These are phyloP conservation scores for Dendryphion nanum DNA, from an alignment of 2,329 filamentous ascomycete species.

Conservation along the genomic window DNA sequence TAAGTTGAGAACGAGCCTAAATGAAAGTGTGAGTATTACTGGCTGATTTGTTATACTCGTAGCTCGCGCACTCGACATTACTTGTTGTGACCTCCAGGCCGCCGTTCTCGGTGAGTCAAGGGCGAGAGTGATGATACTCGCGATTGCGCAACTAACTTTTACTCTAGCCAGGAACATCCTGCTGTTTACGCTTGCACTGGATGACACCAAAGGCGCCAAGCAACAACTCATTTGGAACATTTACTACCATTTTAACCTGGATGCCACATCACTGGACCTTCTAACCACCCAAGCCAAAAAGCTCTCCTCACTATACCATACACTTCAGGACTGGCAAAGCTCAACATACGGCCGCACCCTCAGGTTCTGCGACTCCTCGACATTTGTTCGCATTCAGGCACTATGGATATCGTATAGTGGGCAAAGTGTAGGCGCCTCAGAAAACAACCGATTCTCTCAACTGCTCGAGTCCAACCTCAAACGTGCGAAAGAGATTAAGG, in stretches of 20 bases:
- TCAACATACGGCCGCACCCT: slow-evolving; percentile 47
- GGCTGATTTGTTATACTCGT: too few relatives aligned
- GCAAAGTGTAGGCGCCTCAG: neutral
- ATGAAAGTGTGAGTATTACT: too few relatives aligned
- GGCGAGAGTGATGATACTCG: neutral
- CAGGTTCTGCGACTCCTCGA: slow-evolving; percentile 50
- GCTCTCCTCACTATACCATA: slow-evolving; percentile 41
- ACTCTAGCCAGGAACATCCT: slow-evolving; percentile 1
- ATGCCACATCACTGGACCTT: slow-evolving; percentile 33
- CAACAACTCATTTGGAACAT: slow-evolving; percentile 48
- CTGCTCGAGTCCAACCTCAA: slow-evolving; percentile 4
- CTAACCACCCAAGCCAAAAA: slow-evolving; percentile 47
- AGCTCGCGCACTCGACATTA: slow-evolving; percentile 38
- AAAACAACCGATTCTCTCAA: neutral
- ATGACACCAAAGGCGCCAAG: neutral
- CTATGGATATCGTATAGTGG: slow-evolving; percentile 43
- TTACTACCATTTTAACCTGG: slow-evolving; percentile 56
- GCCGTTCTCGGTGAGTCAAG: neutral
- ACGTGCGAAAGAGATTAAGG: neutral
- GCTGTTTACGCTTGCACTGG: neutral
- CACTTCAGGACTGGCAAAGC: slow-evolving; percentile 46
- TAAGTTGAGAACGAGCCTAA: too few relatives aligned
- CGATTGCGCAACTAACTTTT: neutral
- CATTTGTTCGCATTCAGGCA: slow-evolving; percentile 42
- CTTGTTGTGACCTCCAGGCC: slow-evolving; percentile 54